Evolutionary conservation across 2,329 filamentous ascomycete species (phyloP), one percentile per base, ranked within the genome.

Genomic region (Whalleya microplaca): DNA sequence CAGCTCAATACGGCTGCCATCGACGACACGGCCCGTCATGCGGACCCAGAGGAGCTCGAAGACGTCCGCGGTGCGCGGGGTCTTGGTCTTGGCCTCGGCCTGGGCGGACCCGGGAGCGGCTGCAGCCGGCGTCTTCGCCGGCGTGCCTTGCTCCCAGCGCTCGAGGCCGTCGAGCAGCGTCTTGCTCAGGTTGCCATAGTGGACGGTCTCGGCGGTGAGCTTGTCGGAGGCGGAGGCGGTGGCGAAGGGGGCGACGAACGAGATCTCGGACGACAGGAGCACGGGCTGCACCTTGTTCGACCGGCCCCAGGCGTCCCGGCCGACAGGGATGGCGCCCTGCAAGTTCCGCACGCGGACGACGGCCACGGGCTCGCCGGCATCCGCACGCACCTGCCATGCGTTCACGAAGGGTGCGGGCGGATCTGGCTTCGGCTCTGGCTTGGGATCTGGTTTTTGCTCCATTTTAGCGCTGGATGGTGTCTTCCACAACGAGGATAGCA

Each of bases 131-230:
- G 29, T 71, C 69, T 44, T 44, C 23, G 29, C 19, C 37, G 44
- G 29, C 20, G 21, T 29, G 40, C 46, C 55, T 47, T 53, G 53
- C 7, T 53, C 44, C 32, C 58, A 64, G n/a, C 71, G 59, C 45
- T 73, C 71, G 21, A 87, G 68, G 12, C 75, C 75, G 21, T 72
- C 71, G 29, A 88, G 74, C 14, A 92, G 78, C 0, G 79, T 78
- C 73, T 92, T 91, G 75, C 85, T 87, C 14, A 92, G 78, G 9
- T 76, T 79, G 1, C 90, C 89, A 67, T 93, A 93, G 74, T 93
- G 88, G 21, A 92, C 84, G 2, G 90, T 92, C 68, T 89, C 89
- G n/a, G 73, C 72, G 45, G 84, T 81, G 32, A 93, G 80, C 8
- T 75, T 75, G 73, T 93, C 90, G 3, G 72, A 72, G 1, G 77